A percentile compares a stretch with the other conserved stretches of the same genome.
Evolutionary conservation across 1,284 basidiomycete genomes (phyloP).

Genomic region (Trichosporon ovoides): DNA sequence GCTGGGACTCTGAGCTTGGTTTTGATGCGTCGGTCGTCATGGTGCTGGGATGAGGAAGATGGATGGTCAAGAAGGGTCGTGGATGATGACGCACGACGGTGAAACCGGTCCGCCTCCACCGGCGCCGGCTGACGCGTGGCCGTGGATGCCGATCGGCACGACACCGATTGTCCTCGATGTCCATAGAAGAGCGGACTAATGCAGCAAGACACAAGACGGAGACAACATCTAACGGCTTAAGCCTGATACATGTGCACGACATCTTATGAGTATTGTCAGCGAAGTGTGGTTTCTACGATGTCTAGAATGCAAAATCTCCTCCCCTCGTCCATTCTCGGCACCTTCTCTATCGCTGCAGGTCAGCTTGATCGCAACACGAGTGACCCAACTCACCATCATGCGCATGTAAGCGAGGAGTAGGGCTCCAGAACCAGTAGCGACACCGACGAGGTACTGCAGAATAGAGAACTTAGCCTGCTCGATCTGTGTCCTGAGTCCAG

Average conservation of each 20-base stretch:
- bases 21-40: background rate
- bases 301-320: background rate
- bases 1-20: background rate
- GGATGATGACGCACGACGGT: background rate
- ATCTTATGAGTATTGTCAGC: too few relatives aligned
- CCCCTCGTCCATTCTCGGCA: too few relatives aligned
- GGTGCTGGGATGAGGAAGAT: too few relatives aligned
- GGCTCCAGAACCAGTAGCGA: conserved; percentile 48
- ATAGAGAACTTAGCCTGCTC: conserved; percentile 73
- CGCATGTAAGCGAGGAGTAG: conserved; percentile 48
- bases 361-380: background rate
- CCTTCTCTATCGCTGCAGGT: background rate
- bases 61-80: background rate
- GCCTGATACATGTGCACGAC: too few relatives aligned
- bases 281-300: too few relatives aligned
- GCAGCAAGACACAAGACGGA: background rate
- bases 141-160: too few relatives aligned
- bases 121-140: too few relatives aligned
- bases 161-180: too few relatives aligned
- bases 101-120: background rate
- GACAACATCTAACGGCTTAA: too few relatives aligned
- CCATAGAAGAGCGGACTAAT: too few relatives aligned
- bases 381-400: conserved; percentile 42
- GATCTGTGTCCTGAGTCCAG: conserved; percentile 78
- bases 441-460: conserved; percentile 48